Conservation (phyloP, 2,329 filamentous ascomycete species). For the Periconia digitata region DNA sequence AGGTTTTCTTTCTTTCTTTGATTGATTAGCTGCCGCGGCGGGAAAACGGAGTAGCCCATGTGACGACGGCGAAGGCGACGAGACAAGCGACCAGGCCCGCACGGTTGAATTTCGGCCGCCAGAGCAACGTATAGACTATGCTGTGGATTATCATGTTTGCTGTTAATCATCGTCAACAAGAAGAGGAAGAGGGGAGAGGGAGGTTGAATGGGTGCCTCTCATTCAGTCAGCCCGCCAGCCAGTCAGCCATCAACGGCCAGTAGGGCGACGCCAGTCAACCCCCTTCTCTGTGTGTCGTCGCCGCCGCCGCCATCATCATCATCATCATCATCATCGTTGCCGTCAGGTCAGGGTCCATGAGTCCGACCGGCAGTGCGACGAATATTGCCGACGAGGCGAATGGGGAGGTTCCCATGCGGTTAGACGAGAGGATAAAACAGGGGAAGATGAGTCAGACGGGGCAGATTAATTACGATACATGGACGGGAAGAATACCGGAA, state of each 20-base stretch:
- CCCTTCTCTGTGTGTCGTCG: too few species aligned
- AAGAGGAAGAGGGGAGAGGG: too few species aligned
- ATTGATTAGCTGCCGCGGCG: slow-evolving; percentile 24
- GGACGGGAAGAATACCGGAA: slow-evolving; percentile 14
- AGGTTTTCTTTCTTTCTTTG: slow-evolving; percentile 12
- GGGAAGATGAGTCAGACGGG: not conserved
- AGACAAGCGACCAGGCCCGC: not conserved
- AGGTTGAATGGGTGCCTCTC: too few species aligned
- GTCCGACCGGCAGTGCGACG: slow-evolving; percentile 14
- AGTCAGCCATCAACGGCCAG: too few species aligned
- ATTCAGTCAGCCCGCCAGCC: too few species aligned
- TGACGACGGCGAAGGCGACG: slow-evolving; percentile 20
- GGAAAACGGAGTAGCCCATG: slow-evolving; percentile 32
- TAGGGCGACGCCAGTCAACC: too few species aligned
- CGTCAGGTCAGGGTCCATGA: too few species aligned
- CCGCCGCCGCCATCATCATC: too few species aligned
- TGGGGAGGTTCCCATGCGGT: slow-evolving; percentile 12
- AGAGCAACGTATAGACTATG: slow-evolving; percentile 8
- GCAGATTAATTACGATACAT: not conserved
- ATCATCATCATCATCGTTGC: too few species aligned
- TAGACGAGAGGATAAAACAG: slow-evolving; percentile 11
- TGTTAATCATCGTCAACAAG: too few species aligned
- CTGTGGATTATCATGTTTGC: too few species aligned
- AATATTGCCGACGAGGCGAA: slow-evolving; percentile 26
- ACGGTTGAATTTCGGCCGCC: slow-evolving; percentile 2